Conservation (phyloP, 305 asterid species). For the Euphrasia arctica region DNA sequence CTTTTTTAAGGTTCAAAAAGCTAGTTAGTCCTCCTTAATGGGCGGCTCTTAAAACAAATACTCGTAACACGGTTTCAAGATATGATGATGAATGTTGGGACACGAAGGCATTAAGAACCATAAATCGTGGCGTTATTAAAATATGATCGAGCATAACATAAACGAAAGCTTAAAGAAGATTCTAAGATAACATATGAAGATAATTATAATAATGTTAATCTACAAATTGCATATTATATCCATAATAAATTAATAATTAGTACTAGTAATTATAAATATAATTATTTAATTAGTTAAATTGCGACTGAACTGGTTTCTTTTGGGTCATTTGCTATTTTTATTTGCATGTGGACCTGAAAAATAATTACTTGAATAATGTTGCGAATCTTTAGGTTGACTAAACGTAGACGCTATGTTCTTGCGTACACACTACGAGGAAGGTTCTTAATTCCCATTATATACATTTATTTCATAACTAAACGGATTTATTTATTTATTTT, state of each 20-base stretch:
- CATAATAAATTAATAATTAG: too few relatives aligned
- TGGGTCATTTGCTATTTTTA: neutral
- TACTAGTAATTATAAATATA: too few relatives aligned
- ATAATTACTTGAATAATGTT: neutral
- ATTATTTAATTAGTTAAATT: too few relatives aligned
- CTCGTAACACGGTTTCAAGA: slow-evolving; percentile 17
- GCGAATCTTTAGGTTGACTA: slow-evolving; percentile 21
- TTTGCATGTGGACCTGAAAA: slow-evolving; percentile 5
- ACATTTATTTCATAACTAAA: neutral
- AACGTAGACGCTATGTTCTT: slow-evolving; percentile 20
- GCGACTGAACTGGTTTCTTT: too few relatives aligned
- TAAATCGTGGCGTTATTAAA: slow-evolving; percentile 6
- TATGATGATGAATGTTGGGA: slow-evolving; percentile 21
- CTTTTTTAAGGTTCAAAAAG: neutral
- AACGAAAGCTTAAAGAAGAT: slow-evolving; percentile 24
- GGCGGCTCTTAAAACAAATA: too few relatives aligned
- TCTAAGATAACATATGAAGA: slow-evolving; percentile 15
- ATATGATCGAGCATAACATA: neutral
- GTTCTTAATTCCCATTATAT: neutral
- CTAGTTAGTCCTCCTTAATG: too few relatives aligned
- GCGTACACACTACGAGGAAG: slow-evolving; percentile 1
- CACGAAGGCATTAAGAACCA: slow-evolving; percentile 2
- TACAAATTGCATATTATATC: neutral
- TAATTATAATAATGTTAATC: neutral
- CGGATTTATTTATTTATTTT: too few relatives aligned